Evolutionary conservation across 768 basidiomycete species (phyloP).

Genomic region (Mrakia hoshinonis): DNA sequence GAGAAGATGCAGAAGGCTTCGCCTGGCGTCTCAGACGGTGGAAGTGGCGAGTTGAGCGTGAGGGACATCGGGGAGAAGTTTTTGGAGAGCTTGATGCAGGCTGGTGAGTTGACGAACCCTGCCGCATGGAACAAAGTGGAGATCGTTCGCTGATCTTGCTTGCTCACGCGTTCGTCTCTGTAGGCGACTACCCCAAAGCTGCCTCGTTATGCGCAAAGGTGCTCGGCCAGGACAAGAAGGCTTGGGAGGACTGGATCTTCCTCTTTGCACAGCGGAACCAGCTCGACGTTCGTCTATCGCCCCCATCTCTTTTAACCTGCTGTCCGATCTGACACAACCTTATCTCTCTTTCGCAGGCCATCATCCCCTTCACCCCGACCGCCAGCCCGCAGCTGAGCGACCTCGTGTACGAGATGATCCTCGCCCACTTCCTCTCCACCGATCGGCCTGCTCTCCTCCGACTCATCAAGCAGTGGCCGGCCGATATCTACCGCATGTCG

Average conservation of each 20-base stretch:
- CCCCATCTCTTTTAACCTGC: neutral
- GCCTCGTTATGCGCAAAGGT: constrained; percentile 77
- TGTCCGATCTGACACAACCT: neutral
- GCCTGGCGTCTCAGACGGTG: constrained; percentile 40
- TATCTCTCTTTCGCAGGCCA: constrained; percentile 47
- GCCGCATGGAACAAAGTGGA: too few relatives aligned
- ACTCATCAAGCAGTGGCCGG: constrained; percentile 82
- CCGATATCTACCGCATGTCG: constrained; percentile 74
- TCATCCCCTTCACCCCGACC: constrained; percentile 84
- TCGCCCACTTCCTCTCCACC: constrained; percentile 75
- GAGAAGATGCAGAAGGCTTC: constrained; percentile 59
- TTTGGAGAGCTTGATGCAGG: constrained; percentile 69
- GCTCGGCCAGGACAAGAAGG: constrained; percentile 63
- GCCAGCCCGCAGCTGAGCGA: constrained; percentile 68
- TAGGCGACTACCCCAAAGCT: constrained; percentile 64
- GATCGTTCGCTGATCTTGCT: neutral
- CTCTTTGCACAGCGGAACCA: constrained; percentile 72
- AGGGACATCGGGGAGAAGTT: constrained; percentile 69
- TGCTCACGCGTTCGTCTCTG: too few relatives aligned
- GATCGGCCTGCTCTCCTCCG: constrained; percentile 59
- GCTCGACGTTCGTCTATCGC: constrained; percentile 53
- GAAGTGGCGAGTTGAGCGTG: constrained; percentile 44
- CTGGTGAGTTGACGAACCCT: constrained; percentile 50
- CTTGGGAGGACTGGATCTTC: constrained; percentile 97
- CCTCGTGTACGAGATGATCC: constrained; percentile 88